Evolutionary conservation across 805 yeast species (phyloP).

Genomic region (Maudiozyma bulderi): DNA sequence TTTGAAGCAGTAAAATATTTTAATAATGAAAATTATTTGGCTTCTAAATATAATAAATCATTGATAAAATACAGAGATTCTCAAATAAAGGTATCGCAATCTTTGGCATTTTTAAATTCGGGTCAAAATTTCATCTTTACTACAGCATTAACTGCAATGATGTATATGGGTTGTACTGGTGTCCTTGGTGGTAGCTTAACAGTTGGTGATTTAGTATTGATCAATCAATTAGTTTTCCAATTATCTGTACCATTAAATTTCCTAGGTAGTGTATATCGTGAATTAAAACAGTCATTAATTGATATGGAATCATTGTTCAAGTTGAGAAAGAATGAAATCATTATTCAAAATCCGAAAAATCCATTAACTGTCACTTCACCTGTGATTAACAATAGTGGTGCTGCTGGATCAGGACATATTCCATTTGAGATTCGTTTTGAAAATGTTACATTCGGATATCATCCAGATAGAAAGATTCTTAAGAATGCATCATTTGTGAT

Average conservation of each 20-base stretch:
- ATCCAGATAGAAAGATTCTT: slow-evolving; percentile 78
- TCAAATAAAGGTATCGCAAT: slow-evolving; percentile 73
- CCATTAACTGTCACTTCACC: slow-evolving; percentile 37
- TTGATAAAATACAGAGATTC: slow-evolving; percentile 59
- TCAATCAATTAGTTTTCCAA: slow-evolving; percentile 93
- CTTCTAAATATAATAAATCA: slow-evolving; percentile 68
- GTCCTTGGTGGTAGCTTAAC: slow-evolving; percentile 74
- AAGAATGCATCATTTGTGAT: slow-evolving; percentile 72
- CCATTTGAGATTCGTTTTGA: slow-evolving; percentile 82
- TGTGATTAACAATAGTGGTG: background rate
- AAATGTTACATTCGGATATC: slow-evolving; percentile 88
- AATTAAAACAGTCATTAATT: slow-evolving; percentile 79
- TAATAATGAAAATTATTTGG: slow-evolving; percentile 79
- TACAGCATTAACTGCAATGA: slow-evolving; percentile 86
- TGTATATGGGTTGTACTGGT: slow-evolving; percentile 96
- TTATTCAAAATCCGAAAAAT: slow-evolving; percentile 56
- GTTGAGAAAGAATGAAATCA: slow-evolving; percentile 64
- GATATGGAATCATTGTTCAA: slow-evolving; percentile 95
- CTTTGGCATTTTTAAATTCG: slow-evolving; percentile 65
- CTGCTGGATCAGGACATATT: background rate
- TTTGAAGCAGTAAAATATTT: slow-evolving; percentile 92
- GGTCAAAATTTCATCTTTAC: slow-evolving; percentile 80
- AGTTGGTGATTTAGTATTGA: slow-evolving; percentile 90
- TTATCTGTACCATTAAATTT: slow-evolving; percentile 90
- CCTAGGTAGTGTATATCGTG: slow-evolving; percentile 91